These are phyloP conservation scores for Lactarius sp. DNA, from an alignment of 768 basidiomycete genomes.

Conservation along the genomic window DNA sequence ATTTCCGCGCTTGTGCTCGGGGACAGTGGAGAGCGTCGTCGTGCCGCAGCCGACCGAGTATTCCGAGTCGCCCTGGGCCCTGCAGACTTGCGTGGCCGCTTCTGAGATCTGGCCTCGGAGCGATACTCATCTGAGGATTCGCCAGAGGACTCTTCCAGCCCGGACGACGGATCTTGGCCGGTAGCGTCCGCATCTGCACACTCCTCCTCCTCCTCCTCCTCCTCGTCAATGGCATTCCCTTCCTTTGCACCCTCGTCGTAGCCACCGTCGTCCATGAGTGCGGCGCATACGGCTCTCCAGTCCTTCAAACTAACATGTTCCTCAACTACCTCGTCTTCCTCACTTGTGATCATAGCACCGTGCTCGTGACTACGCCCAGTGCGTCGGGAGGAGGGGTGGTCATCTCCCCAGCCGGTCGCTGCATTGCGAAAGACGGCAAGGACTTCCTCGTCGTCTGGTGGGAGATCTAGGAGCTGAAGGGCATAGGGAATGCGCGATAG, in stretches of 20 bases:
- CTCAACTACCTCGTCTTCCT: constrained; percentile 26
- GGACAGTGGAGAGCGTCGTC: neutral
- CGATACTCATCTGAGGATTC: constrained; percentile 22
- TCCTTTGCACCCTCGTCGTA: constrained; percentile 31
- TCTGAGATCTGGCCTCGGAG: constrained; percentile 9
- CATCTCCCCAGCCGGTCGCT: constrained; percentile 59
- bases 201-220: constrained; percentile 25
- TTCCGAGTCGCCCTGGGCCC: neutral
- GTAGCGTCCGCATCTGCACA: constrained; percentile 24
- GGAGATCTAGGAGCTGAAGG: constrained; percentile 56
- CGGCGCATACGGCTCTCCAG: constrained; percentile 78
- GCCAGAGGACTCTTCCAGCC: constrained; percentile 22
- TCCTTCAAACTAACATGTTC: constrained; percentile 56
- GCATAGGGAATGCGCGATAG: constrained; percentile 56
- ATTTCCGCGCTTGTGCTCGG: constrained; percentile 28
- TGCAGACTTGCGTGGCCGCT: constrained; percentile 14
- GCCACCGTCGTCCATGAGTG: constrained; percentile 43
- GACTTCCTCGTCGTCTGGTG: constrained; percentile 61
- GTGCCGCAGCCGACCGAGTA: neutral
- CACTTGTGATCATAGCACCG: constrained; percentile 25
- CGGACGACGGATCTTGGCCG: constrained; percentile 33
- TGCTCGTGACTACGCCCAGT: neutral
- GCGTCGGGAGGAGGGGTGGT: neutral
- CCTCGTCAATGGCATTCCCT: constrained; percentile 28
- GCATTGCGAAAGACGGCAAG: constrained; percentile 71